Evolutionary conservation across 768 basidiomycete genomes (phyloP).

Genomic region (Mycena vitilis): DNA sequence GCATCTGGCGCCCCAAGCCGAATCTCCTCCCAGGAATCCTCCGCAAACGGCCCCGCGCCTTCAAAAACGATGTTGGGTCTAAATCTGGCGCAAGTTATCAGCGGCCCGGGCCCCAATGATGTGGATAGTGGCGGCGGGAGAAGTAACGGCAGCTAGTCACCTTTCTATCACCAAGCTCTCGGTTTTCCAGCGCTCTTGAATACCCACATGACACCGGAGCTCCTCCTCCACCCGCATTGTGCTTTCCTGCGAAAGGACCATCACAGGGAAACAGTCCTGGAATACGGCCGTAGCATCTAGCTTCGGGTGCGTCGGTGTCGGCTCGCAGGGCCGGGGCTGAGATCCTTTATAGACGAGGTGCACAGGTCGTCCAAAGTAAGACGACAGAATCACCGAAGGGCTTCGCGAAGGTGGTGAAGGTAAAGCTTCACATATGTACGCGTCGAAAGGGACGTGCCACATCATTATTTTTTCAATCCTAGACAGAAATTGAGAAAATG

Average conservation of each 20-base stretch:
- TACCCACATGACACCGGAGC: slow-evolving; percentile 58
- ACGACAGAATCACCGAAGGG: slow-evolving; percentile 67
- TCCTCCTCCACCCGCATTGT: slow-evolving; percentile 57
- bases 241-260: slow-evolving; percentile 75
- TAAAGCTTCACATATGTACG: slow-evolving; percentile 69
- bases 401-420: slow-evolving; percentile 46
- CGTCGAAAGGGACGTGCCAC: slow-evolving; percentile 67
- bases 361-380: slow-evolving; percentile 71
- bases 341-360: slow-evolving; percentile 78
- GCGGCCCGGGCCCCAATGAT: slow-evolving; percentile 16
- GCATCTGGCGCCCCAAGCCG: slow-evolving; percentile 56
- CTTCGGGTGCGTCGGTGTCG: slow-evolving; percentile 68
- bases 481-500: background rate
- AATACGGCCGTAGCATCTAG: slow-evolving; percentile 66
- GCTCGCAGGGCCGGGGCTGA: slow-evolving; percentile 58
- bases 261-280: slow-evolving; percentile 79
- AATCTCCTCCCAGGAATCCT: slow-evolving; percentile 77
- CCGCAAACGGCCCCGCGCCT: slow-evolving; percentile 77
- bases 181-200: slow-evolving; percentile 64
- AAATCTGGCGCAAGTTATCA: slow-evolving; percentile 59
- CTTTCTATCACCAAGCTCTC: slow-evolving; percentile 68
- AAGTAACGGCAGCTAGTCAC: slow-evolving; percentile 46
- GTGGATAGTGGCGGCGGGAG: slow-evolving; percentile 24
- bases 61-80: slow-evolving; percentile 80
- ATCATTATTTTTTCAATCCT: slow-evolving; percentile 68